These are phyloP conservation scores for Fusarium sublunatum DNA, from an alignment of 2,329 filamentous ascomycete genomes.

Conservation along the genomic window DNA sequence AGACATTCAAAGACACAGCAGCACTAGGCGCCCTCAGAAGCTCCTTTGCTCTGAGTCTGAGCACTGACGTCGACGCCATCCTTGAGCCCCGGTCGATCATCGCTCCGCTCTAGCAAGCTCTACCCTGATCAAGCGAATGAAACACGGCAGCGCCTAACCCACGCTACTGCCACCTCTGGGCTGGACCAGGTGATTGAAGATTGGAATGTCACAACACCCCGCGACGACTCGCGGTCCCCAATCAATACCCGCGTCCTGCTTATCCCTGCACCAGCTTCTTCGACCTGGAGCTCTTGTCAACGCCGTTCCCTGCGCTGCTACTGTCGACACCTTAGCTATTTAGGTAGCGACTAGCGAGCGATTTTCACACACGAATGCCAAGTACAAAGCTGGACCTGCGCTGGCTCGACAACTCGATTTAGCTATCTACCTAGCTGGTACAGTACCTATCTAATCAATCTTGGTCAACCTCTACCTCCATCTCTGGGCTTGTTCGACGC, in stretches of 20 bases:
- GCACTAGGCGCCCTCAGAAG: slow-evolving; percentile 31
- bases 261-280: slow-evolving; percentile 35
- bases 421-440: neutral
- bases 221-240: slow-evolving; percentile 40
- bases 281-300: slow-evolving; percentile 15
- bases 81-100: slow-evolving; percentile 48
- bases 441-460: slow-evolving; percentile 12
- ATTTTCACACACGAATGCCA: slow-evolving; percentile 10
- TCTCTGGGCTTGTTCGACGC: slow-evolving; percentile 41
- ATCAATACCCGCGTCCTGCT: slow-evolving; percentile 42
- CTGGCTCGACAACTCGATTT: slow-evolving; percentile 18
- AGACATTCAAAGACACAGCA: slow-evolving; percentile 17
- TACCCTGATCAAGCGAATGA: slow-evolving; percentile 49
- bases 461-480: slow-evolving; percentile 24
- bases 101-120: slow-evolving; percentile 44
- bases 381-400: slow-evolving; percentile 7
- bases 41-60: slow-evolving; percentile 33
- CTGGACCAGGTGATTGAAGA: slow-evolving; percentile 47
- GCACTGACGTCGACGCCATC: slow-evolving; percentile 43
- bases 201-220: slow-evolving; percentile 48
- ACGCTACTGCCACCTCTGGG: slow-evolving; percentile 43
- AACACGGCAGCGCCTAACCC: slow-evolving; percentile 51
- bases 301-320: slow-evolving; percentile 11
- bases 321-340: slow-evolving; percentile 1
- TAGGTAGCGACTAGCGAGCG: slow-evolving; percentile 9